These are phyloP conservation scores for Anisogramma anomala DNA, from an alignment of 2,329 filamentous ascomycete species.

Conservation along the genomic window DNA sequence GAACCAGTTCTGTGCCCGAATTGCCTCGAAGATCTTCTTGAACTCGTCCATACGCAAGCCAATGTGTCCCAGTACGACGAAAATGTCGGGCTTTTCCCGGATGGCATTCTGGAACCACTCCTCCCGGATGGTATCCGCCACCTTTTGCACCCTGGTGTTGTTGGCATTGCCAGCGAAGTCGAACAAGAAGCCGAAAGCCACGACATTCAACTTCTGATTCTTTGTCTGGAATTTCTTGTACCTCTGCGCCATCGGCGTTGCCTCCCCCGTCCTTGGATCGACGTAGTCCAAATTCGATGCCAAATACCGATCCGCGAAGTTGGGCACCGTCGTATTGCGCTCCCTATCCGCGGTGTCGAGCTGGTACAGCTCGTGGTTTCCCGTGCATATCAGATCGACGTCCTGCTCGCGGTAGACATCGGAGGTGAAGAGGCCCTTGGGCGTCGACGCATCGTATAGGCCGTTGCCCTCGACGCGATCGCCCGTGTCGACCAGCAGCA, in stretches of 20 bases:
- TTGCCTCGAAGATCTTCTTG: constrained; percentile 62
- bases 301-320: constrained; percentile 70
- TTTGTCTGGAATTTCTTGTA: constrained; percentile 87
- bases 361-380: constrained; percentile 94
- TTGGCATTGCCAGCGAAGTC: constrained; percentile 86
- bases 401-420: constrained; percentile 74
- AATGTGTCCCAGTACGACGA: constrained; percentile 78
- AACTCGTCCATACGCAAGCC: constrained; percentile 73
- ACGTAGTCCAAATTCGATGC: constrained; percentile 89
- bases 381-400: constrained; percentile 74
- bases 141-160: constrained; percentile 74
- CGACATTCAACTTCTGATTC: constrained; percentile 70
- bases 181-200: constrained; percentile 91
- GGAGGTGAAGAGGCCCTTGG: constrained; percentile 80
- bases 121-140: constrained; percentile 70
- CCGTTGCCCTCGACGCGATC: constrained; percentile 90
- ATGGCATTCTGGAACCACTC: constrained; percentile 83
- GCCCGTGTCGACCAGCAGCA: constrained; percentile 91
- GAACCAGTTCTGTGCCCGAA: constrained; percentile 65
- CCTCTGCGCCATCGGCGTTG: constrained; percentile 65
- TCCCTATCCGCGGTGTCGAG: constrained; percentile 66
- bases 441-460: constrained; percentile 78
- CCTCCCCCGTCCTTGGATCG: constrained; percentile 57
- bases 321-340: constrained; percentile 67
- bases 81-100: constrained; percentile 73